Evolutionary conservation across 805 yeast species (phyloP), one percentile per base, ranked within the genome.

Genomic region (Saccharomycopsis sp.): DNA sequence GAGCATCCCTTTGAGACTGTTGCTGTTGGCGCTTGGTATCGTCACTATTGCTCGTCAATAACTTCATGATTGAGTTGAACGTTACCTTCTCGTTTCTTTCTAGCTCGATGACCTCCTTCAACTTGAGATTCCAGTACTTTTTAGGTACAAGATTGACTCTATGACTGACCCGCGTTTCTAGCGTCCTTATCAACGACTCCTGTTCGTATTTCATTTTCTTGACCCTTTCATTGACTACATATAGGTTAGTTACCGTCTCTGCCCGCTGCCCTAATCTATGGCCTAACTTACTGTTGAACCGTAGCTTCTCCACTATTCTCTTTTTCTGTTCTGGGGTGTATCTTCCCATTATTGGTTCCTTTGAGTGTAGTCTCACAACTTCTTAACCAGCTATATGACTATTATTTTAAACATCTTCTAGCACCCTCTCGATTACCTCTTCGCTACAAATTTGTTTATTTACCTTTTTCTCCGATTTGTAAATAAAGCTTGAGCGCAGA

Each of bases 71-170:
- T 16, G 51, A 24, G 24, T 40, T 50, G 50, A 60, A 60, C 2
- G 59, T 60, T 15, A 60, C 57, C 41, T 58, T 58, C 16, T 56
- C 52, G 14, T 56, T 2, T 18, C 61, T 18, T 20, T 60, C 63
- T 29, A 60, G 24, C 14, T 58, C 57, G 14, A 60, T 48, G 3
- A 60, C 54, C 34, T 60, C 59, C 12, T 40, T 44, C n/a, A 60
- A 16, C 48, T 60, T 58, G 2, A 57, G 15, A 34, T 55, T 37
- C 59, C 63, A 55, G 24, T 55, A 60, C 41, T 57, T 57, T 18
- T 58, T 60, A 18, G 63, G 63, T 23, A 60, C 60, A 34, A 53
- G 51, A 46, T 60, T 58, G 14, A 58, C 29, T n/a, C 61, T 44
- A 34, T 52, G 51, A 18, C 56, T 52, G 2, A 58, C 29, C 47